Evolutionary conservation across 2,329 filamentous ascomycete genomes (phyloP), one percentile per base, ranked within the genome.

Genomic region (Microdochium nivale): DNA sequence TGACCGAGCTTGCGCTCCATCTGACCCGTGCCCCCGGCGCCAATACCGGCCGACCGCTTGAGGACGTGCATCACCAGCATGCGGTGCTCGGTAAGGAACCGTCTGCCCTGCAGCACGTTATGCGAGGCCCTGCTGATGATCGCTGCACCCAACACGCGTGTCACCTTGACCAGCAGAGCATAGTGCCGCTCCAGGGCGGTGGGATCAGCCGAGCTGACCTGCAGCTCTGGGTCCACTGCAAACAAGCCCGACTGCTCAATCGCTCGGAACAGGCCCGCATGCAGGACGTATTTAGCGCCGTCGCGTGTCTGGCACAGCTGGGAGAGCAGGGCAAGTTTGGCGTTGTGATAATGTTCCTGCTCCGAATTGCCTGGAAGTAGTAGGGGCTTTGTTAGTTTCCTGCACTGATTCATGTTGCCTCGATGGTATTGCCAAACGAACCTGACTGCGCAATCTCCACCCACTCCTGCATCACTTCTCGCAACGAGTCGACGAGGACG

Each of bases 261-360:
- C 0, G 88, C 80, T 46, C 85, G 80, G 72, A 99, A 92, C 4
- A 99, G 78, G 55, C 92, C 92, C 9, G 89, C 88, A 61, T 95
- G 90, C 43, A 97, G 77, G n/a, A 96, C 83, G 56, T 89, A 83
- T 53, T 86, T 86, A 47, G 94, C 91, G 25, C 94, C 95, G n/a
- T 79, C 73, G 52, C 87, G 84, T 1, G 87, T 92, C 65, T 95
- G 89, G 51, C 87, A 87, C 49, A 97, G 80, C 57, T 90, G 86
- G 24, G 95, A 78, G 25, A 99, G 79, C 16, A 99, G 80, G 2
- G 89, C 83, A 27, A 97, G 79, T 56, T 88, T 86, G 47, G 90
- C 86, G 62, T 92, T 72, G 54, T 75, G 73, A 60, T 80, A 81
- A 57, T 76, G 72, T 58, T 77, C 68, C 55, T 72, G 68, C 47